Base-by-base conservation (phyloP, 2,329 filamentous ascomycete genomes). In the Didymella pinodella region DNA sequence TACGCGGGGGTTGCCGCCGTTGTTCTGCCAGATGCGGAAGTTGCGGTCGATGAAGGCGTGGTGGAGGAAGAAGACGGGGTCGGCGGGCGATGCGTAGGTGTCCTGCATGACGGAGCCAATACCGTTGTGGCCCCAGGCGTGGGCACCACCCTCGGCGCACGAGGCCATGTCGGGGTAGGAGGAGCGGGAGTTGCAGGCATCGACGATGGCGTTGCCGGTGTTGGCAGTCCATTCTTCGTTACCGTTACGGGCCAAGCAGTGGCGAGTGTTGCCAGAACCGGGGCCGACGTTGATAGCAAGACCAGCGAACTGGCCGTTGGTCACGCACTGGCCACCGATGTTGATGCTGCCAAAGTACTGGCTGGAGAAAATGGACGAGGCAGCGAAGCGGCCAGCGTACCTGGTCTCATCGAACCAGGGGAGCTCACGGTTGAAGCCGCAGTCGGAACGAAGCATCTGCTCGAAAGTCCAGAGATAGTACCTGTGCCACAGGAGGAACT, bases 1-100 rank as follows among this genome's bases (percentile, higher is more conserved):
- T 4, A 64, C 34, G 55, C 74, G 72, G 6, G 60, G 52, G 18
- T 53, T 57, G 14, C 64, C 43, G 59, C 73, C 63, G 26, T 43
- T 41, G 67, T 74, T 74, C 68, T 84, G 82, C 53, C 53, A 55
- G 60, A 82, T 80, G 76, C 80, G 81, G 75, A 77, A 84, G 43
- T 79, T 75, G 45, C 81, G 78, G 70, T 84, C 82, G 48, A 84
- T 78, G 68, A 80, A 80, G 16, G 70, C 77, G 62, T 84, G 82
- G 71, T 84, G 82, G 36, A 82, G 73, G 68, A 75, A 84, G 74
- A 84, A 84, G 59, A 77, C 58, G n/a, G 72, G 71, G 64, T 78
- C 75, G 20, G 65, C 67, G 44, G 72, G 71, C 2, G 75, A 76
- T 12, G 65, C 71, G 40, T 67, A 76, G 8, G 64, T 63, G 57